Evolutionary conservation across 1,139 yeast species (phyloP), one percentile per base, ranked within the genome.

Genomic region (Nematodospora anomalae): DNA sequence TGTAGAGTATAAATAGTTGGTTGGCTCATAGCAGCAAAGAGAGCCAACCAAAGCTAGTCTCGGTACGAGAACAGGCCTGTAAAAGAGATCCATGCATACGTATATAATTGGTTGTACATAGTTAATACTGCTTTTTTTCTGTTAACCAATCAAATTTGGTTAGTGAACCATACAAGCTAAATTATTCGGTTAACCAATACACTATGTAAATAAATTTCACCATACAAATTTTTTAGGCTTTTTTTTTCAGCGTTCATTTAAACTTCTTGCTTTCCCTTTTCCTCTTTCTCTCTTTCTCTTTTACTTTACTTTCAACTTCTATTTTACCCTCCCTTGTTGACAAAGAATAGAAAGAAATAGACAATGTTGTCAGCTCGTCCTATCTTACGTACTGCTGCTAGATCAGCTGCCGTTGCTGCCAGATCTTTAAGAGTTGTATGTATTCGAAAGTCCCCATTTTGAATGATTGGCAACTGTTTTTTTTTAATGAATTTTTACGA

Each of bases 361-460:
- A 55, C 47, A 51, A 83, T 83, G 90, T 83, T 83, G 77, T 80
- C 89, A 64, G 78, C 80, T 64, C 87, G 90, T 79, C 78, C 86
- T 68, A 79, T 79, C 72, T 74, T 82, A 69, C 85, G 89, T 75
- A 76, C 84, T 64, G 87, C 87, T 66, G 79, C 83, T 63, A 82
- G 87, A 74, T 75, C 86, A 60, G 80, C 80, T 63, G 74, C 79
- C 64, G 78, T 80, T 64, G 82, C 76, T 62, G 79, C 80, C 50
- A 70, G 75, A 68, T 60, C 71, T 51, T 62, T 69, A 74, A 80
- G 83, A 71, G 74, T 79, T 64, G 84, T 79, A 76, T 71, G 85
- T 79, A 66, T 62, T 24, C 4, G 13, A 21, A 8, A 21, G 8
- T 18, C 21, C 6, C 8, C 21, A 18, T 18, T 18, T 18, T 18